Evolutionary conservation across 495 filamentous ascomycete genomes (phyloP).

Genomic region (Penicillium goetzii): DNA sequence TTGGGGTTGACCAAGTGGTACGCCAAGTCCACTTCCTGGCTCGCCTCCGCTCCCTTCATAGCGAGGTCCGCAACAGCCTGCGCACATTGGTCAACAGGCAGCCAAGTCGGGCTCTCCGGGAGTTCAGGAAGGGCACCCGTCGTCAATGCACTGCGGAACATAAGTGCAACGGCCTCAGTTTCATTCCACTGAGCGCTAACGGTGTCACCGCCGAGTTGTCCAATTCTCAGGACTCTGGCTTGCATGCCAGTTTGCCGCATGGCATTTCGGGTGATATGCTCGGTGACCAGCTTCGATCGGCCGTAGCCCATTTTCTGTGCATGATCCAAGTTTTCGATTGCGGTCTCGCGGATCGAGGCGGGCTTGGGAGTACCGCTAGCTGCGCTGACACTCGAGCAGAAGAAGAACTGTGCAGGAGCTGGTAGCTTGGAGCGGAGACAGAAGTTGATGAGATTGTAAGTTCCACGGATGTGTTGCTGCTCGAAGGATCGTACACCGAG

Average conservation of each 20-base stretch:
- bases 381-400: conserved; percentile 64
- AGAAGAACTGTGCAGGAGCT: conserved; percentile 50
- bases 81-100: conserved; percentile 40
- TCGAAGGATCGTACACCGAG: conserved; percentile 63
- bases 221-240: conserved; percentile 56
- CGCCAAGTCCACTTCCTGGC: conserved; percentile 36
- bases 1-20: conserved; percentile 57
- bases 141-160: conserved; percentile 55
- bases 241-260: conserved; percentile 42
- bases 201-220: conserved; percentile 65
- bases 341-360: conserved; percentile 49
- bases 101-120: conserved; percentile 59
- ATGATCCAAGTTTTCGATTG: conserved; percentile 50
- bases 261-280: conserved; percentile 52
- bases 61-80: conserved; percentile 34
- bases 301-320: conserved; percentile 62
- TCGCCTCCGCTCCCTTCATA: background rate
- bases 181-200: conserved; percentile 62
- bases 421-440: conserved; percentile 45
- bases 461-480: conserved; percentile 59
- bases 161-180: conserved; percentile 65
- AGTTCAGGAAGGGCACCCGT: conserved; percentile 58
- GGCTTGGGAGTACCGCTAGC: conserved; percentile 40
- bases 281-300: conserved; percentile 65
- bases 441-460: conserved; percentile 63